phyloP scores from a whole-genome alignment of 2,329 filamentous ascomycete genomes.

The Trichoderma afroharzianum region DNA sequence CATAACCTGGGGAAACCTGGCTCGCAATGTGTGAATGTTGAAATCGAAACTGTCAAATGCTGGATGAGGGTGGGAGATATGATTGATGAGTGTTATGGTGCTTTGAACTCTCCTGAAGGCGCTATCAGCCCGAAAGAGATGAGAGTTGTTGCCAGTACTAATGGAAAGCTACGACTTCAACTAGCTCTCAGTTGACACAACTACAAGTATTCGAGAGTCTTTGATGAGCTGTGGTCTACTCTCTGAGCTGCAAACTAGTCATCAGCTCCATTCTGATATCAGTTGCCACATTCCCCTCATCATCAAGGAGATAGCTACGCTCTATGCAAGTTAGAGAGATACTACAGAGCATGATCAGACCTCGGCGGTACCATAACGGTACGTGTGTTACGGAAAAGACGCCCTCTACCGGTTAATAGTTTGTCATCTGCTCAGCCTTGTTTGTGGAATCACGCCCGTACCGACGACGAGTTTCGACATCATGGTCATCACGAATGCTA shows the following conservation, averaged over 20 bases:
- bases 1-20: slow-evolving; percentile 5
- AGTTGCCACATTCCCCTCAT: not conserved
- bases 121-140: not conserved
- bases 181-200: not conserved
- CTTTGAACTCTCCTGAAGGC: not conserved
- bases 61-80: not conserved
- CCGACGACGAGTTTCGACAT: not conserved
- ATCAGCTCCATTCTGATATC: not conserved
- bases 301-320: not conserved
- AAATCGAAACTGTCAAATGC: not conserved
- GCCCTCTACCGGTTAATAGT: not conserved
- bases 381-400: not conserved
- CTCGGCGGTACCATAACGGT: not conserved
- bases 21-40: not conserved
- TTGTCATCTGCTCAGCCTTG: not conserved
- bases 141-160: not conserved
- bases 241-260: not conserved
- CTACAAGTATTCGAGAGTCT: not conserved
- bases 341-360: not conserved
- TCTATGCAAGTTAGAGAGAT: not conserved
- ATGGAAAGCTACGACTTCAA: not conserved
- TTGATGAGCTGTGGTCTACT: not conserved
- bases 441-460: not conserved
- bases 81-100: not conserved
- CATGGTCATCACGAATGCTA: not conserved